Base-by-base conservation (phyloP, 1,139 yeast species). In the Trichomonascaceae sp. region DNA sequence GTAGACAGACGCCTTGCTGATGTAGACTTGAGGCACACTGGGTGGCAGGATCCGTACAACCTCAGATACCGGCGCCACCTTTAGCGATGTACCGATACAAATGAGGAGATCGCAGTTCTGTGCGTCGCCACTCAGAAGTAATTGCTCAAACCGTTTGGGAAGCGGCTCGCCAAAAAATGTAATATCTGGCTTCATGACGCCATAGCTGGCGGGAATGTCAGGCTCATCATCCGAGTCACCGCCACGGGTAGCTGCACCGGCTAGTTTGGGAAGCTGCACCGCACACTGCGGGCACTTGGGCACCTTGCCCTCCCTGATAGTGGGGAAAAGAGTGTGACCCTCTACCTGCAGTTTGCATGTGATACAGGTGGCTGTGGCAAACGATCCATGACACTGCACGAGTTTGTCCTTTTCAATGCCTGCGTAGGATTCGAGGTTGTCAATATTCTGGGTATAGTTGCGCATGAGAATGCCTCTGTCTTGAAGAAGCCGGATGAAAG, bases 311-410 rank as follows among this genome's bases (percentile, higher is more conserved):
- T 59, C 57, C 41, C 79, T 62, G 17, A 89, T 75, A 38, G 71
- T 71, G 4, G 69, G 67, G 47, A 69, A 79, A 3, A 89, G 67
- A 14, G 62, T 61, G 36, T 71, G 74, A 9, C 97, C 96, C 2
- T 73, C 71, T 4, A 78, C 72, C 48, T 69, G 62, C 52, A 67
- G 67, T 35, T 71, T 69, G 54, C 97, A 89, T 2, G 92, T 77
- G 26, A 77, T 68, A 54, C 97, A 89, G 2, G 89, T 74, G 2
- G 96, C 97, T 0, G 74, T 71, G 0, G 94, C 95, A 59, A 89
- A 87, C 2, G 95, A 84, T 1, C 98, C 98, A 56, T 89, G 98
- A 51, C 98, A 89, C 56, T 87, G 97, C 14, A 89, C 80, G 37
- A 84, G 56, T 47, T 75, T 77, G 3, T 77, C 85, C 1, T 67